phyloP scores from a whole-genome alignment of 768 basidiomycete genomes.

The Daedalea quercina region DNA sequence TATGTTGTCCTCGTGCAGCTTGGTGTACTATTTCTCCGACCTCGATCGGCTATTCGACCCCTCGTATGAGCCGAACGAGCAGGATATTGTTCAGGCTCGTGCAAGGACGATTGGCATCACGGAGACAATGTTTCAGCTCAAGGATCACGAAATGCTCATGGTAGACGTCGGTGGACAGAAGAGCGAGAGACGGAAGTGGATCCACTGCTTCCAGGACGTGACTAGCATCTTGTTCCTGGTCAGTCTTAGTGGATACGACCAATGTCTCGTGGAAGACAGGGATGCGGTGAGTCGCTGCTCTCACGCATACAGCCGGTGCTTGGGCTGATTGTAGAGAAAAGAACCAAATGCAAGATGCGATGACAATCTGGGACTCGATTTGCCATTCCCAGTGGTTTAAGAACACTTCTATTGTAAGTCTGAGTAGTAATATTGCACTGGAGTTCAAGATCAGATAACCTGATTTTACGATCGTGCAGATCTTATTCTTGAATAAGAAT shows the following conservation, averaged over 20 bases:
- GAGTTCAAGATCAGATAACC: too few relatives aligned
- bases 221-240: slow-evolving; percentile 90
- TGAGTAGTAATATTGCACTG: background rate
- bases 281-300: slow-evolving; percentile 61
- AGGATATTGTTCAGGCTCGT: slow-evolving; percentile 82
- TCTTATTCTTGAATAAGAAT: slow-evolving; percentile 93
- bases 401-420: slow-evolving; percentile 80
- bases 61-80: slow-evolving; percentile 67
- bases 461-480: slow-evolving; percentile 40
- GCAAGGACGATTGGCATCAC: slow-evolving; percentile 90
- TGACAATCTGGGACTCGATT: slow-evolving; percentile 99
- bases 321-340: slow-evolving; percentile 23
- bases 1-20: slow-evolving; percentile 29
- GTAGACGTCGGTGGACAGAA: slow-evolving; percentile 94
- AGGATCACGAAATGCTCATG: slow-evolving; percentile 84
- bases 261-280: slow-evolving; percentile 88
- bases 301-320: background rate
- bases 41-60: slow-evolving; percentile 77
- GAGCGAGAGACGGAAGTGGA: slow-evolving; percentile 90
- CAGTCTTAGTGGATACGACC: slow-evolving; percentile 89
- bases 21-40: slow-evolving; percentile 71
- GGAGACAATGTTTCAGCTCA: slow-evolving; percentile 76
- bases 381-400: slow-evolving; percentile 98
- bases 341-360: slow-evolving; percentile 99
- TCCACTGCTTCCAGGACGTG: slow-evolving; percentile 92